Conservation (phyloP, 495 filamentous ascomycete genomes). For the Chaetomidium leptoderma region DNA sequence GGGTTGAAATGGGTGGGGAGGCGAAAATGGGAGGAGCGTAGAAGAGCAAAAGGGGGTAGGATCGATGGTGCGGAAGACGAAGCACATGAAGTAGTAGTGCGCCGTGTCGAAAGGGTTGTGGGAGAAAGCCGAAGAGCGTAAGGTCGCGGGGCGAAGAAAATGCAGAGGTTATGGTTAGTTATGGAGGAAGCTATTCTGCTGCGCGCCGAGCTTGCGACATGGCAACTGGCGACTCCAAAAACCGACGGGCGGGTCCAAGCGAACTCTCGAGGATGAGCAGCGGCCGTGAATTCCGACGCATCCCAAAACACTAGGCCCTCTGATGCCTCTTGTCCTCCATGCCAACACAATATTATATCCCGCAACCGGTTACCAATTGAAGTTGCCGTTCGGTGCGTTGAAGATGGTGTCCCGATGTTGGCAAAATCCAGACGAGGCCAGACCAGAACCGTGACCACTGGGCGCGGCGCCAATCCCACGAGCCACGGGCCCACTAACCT, state of each 20-base stretch:
- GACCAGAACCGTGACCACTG: no score
- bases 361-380: neutral
- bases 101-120: neutral
- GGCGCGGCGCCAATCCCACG: constrained; percentile 1
- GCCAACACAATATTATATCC: neutral
- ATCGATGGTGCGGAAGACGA: constrained; percentile 3
- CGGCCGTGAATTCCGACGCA: neutral
- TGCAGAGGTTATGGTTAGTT: neutral
- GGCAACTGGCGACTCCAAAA: constrained; percentile 15
- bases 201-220: constrained; percentile 26
- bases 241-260: constrained; percentile 12
- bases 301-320: neutral
- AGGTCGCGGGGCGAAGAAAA: constrained; percentile 1
- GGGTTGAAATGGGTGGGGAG: neutral
- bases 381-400: neutral
- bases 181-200: constrained; percentile 27
- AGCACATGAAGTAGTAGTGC: constrained; percentile 18
- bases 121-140: constrained; percentile 1
- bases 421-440: neutral
- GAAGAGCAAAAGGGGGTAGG: constrained; percentile 3
- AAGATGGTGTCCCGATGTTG: constrained; percentile 9
- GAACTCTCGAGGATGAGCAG: neutral
- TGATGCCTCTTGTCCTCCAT: constrained; percentile 4
- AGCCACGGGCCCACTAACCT: neutral
- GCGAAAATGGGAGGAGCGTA: neutral